A percentile compares a stretch with the other conserved stretches of the same genome.
These are phyloP conservation scores for Colletotrichum simmondsii DNA, from an alignment of 2,329 filamentous ascomycete genomes.

Conservation along the genomic window DNA sequence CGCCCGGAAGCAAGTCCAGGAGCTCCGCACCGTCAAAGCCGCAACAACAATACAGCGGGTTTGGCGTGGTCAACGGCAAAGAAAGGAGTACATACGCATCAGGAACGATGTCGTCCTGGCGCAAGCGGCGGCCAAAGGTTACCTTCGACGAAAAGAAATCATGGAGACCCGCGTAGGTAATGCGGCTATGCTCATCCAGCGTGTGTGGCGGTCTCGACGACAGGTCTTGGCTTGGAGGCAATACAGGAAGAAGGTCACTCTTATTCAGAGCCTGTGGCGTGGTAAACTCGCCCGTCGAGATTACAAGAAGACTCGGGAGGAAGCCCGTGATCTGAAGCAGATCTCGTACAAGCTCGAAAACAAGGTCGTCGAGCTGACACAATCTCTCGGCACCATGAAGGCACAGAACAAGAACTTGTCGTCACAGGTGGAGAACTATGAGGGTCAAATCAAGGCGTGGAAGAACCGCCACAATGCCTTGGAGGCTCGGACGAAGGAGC, in stretches of 20 bases:
- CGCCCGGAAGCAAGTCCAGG: slow-evolving; percentile 81
- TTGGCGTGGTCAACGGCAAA: slow-evolving; percentile 92
- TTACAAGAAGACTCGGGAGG: slow-evolving; percentile 93
- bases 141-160: slow-evolving; percentile 88
- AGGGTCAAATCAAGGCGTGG: slow-evolving; percentile 95
- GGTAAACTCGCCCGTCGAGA: slow-evolving; percentile 82
- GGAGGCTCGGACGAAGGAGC: slow-evolving; percentile 89
- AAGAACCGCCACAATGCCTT: slow-evolving; percentile 91
- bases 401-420: slow-evolving; percentile 91
- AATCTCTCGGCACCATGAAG: slow-evolving; percentile 91
- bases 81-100: slow-evolving; percentile 81
- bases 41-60: slow-evolving; percentile 95
- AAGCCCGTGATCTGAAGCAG: slow-evolving; percentile 97
- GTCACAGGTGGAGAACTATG: slow-evolving; percentile 93
- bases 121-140: slow-evolving; percentile 92
- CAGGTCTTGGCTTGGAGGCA: slow-evolving; percentile 85
- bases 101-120: slow-evolving; percentile 87
- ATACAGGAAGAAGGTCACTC: slow-evolving; percentile 88
- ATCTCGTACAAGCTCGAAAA: slow-evolving; percentile 99
- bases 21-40: slow-evolving; percentile 84
- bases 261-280: slow-evolving; percentile 94
- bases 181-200: slow-evolving; percentile 89
- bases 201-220: slow-evolving; percentile 85
- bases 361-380: slow-evolving; percentile 98
- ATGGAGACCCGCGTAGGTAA: slow-evolving; percentile 95